A percentile compares a stretch with the other conserved stretches of the same genome.
These are phyloP conservation scores for Ophiostoma sp. DNA, from an alignment of 2,329 filamentous ascomycete genomes.

Conservation along the genomic window DNA sequence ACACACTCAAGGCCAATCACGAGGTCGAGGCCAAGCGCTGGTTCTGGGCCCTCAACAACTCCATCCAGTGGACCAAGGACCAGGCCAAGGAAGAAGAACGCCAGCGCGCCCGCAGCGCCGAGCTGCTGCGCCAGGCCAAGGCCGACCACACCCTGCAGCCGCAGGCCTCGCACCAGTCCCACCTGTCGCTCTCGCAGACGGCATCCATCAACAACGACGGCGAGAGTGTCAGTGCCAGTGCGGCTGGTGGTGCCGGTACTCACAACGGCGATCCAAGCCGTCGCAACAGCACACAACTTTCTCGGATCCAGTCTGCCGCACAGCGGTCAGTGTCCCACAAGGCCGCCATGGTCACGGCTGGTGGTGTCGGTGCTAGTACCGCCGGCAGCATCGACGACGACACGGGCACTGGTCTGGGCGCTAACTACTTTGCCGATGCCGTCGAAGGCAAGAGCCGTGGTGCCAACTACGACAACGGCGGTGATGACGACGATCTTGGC, in stretches of 20 bases:
- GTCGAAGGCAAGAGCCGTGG: background rate
- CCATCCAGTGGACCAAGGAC: slow-evolving; percentile 97
- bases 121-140: slow-evolving; percentile 75
- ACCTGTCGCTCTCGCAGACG: slow-evolving; percentile 39
- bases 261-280: slow-evolving; percentile 16
- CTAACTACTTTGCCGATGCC: slow-evolving; percentile 31
- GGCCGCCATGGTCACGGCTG: slow-evolving; percentile 38
- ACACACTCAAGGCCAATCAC: slow-evolving; percentile 96
- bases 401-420: slow-evolving; percentile 34
- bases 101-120: slow-evolving; percentile 71
- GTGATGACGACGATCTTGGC: slow-evolving; percentile 55
- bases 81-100: slow-evolving; percentile 88
- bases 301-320: slow-evolving; percentile 43
- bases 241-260: slow-evolving; percentile 43
- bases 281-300: slow-evolving; percentile 49
- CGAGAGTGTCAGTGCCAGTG: slow-evolving; percentile 55
- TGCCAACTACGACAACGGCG: slow-evolving; percentile 20
- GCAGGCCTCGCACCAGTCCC: slow-evolving; percentile 41
- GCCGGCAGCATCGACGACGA: slow-evolving; percentile 52
- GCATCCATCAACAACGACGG: slow-evolving; percentile 49
- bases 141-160: slow-evolving; percentile 51
- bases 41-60: slow-evolving; percentile 99
- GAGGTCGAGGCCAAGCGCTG: slow-evolving; percentile 97
- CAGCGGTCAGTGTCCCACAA: slow-evolving; percentile 34
- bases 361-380: slow-evolving; percentile 46